These are phyloP conservation scores for Tolypocladium amazonense DNA, from an alignment of 2,329 filamentous ascomycete genomes.

Conservation along the genomic window DNA sequence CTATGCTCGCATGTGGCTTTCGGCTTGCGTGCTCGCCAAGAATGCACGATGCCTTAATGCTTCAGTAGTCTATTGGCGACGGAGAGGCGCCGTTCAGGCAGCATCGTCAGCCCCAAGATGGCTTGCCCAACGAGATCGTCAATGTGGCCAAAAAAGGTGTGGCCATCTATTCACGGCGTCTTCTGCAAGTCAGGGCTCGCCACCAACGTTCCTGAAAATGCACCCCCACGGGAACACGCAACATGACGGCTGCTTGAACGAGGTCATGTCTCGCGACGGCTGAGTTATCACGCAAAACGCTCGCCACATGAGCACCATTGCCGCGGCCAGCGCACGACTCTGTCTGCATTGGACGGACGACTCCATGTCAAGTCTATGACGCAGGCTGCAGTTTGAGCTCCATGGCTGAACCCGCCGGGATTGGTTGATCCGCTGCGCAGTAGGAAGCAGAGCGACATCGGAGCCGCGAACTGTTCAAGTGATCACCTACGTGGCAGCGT, in stretches of 20 bases:
- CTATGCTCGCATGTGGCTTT: slow-evolving; percentile 1
- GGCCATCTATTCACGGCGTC: not conserved
- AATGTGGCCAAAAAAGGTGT: not conserved
- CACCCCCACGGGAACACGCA: not conserved
- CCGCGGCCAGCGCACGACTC: not conserved
- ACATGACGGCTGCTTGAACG: not conserved
- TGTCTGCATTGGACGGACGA: not conserved
- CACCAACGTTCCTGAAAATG: not conserved
- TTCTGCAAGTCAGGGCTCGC: not conserved
- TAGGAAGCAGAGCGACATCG: not conserved
- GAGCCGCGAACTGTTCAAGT: slow-evolving; percentile 4
- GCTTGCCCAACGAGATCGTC: not conserved
- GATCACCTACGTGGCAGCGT: slow-evolving; percentile 8
- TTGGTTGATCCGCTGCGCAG: not conserved
- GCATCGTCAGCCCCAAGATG: not conserved
- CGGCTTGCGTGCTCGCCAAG: not conserved
- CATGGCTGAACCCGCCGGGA: not conserved
- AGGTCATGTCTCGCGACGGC: not conserved
- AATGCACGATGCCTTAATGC: not conserved
- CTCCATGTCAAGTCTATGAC: not conserved
- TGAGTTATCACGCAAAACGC: not conserved
- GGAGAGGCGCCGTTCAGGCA: not conserved
- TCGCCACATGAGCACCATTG: not conserved
- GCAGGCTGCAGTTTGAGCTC: not conserved
- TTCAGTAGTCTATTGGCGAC: not conserved